Evolutionary conservation across 2,329 filamentous ascomycete species (phyloP), one percentile per base, ranked within the genome.

Genomic region (Sclerotinia subarctica): DNA sequence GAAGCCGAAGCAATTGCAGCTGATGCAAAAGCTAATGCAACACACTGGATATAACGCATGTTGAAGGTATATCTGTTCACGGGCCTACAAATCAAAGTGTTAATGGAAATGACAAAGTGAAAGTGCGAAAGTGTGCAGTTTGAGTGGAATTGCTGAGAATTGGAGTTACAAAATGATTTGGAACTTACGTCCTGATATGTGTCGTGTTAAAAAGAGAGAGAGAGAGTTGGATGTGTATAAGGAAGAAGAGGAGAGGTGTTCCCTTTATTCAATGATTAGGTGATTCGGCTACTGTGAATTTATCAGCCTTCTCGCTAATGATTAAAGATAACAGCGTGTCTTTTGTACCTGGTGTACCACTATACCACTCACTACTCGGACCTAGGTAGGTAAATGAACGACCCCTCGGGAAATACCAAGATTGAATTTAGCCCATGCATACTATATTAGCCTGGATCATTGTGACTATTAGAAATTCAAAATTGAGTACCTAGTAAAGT

Each of bases 1-100:
- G 93, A 96, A 70, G 88, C 85, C 71, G 86, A 83, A 75, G 86
- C 89, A 73, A 84, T 80, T 73, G 84, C 83, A 70, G 85, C 84
- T 63, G 73, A 69, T 32, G 71, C 70, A 65, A 76, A 72, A 71
- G 74, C 74, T 8, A 77, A 66, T 65, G 76, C 76, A 59, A 78
- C 65, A 69, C 74, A 72, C 64, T 69, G 69, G 71, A 77, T 76
- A 62, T 72, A 73, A 60, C 74, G 74, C 77, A 78, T 78, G 21
- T 72, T 71, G 72, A 69, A 59, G 66, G 26, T 54, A 35, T 54
- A 56, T 56, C 26, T 24, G 44, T 64, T 51, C 38, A 56, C 51
- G 62, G 69, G 54, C 70, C 68, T 72, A 19, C 19, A 29, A 60
- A 66, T 71, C 58, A 69, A 51, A 57, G 66, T 63, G 68, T 73